Evolutionary conservation across 208 protist species (phyloP), one percentile per base, ranked within the genome.

Genomic region (Novymonas esmeraldas): DNA sequence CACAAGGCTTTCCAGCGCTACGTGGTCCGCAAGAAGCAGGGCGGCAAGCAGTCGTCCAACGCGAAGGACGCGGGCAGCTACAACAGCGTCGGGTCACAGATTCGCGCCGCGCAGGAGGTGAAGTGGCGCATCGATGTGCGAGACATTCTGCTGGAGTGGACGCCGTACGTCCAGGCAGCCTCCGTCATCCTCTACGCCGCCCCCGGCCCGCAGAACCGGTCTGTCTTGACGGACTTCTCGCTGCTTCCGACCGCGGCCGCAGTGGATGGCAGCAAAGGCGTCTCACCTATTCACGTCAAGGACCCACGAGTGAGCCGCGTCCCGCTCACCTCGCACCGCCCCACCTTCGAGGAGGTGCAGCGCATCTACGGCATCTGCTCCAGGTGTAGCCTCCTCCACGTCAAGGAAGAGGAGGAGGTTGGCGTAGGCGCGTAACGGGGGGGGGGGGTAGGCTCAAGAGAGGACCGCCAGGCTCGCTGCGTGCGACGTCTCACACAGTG

Each of bases 1-100:
- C 90, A 97, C 79, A 96, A 94, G 59, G 64, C 87, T 0, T 96
- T 96, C 44, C 87, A 94, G 71, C 82, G 92, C n/a, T 97, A 97
- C 61, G 88, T 95, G 4, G 85, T 94, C 56, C 86, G 93, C 26
- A 97, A 97, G 60, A 97, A 97, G 70, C 93, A 97, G 70, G 93
- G 93, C 20, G 89, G 91, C 28, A 90, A 92, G 64, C 93, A 97
- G 70, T 93, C 90, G 1, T 90, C 71, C 16, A 85, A 87, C 58
- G 87, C 89, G 18, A 92, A 92, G 72, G 87, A 95, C 48, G 71
- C 64, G 5, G 77, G 79, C 18, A 90, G 82, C 49, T 95, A 87
- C 63, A 79, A 85, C 64, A 94, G 88, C 46, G 78, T 87, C 7
- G 93, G 93, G 18, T 94, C 89, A 0, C 80, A 90, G 64, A 95